phyloP scores from a whole-genome alignment of 495 filamentous ascomycete species.

The Hyaloscypha finlandica region DNA sequence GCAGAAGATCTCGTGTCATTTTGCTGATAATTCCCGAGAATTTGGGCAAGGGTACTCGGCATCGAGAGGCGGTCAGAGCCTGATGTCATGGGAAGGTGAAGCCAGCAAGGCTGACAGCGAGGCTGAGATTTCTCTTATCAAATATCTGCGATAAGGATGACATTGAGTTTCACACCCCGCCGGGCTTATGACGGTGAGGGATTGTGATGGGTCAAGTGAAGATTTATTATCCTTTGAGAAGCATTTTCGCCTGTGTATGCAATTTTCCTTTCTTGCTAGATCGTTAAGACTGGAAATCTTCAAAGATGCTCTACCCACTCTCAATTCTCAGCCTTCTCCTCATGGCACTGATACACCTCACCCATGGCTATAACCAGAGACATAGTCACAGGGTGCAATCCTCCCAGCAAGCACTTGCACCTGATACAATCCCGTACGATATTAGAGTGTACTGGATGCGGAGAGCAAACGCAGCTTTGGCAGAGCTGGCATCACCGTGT shows the following conservation, averaged over 20 bases:
- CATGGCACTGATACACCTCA: conserved; percentile 28
- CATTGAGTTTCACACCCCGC: neutral
- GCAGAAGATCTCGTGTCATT: neutral
- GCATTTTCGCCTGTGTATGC: neutral
- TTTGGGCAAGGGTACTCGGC: neutral
- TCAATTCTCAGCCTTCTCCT: conserved; percentile 26
- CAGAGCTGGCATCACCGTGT: conserved; percentile 43
- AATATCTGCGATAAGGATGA: neutral
- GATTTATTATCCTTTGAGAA: neutral
- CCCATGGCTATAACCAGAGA: conserved; percentile 7
- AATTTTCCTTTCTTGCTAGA: neutral
- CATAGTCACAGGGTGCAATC: neutral
- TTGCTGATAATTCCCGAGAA: neutral
- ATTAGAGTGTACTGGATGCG: conserved; percentile 52
- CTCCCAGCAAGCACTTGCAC: conserved; percentile 23
- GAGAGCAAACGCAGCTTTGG: conserved; percentile 47
- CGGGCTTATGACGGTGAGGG: neutral
- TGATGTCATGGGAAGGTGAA: neutral
- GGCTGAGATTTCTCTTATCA: conserved; percentile 13
- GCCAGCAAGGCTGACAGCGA: conserved; percentile 4
- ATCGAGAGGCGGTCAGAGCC: conserved; percentile 1
- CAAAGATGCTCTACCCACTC: conserved; percentile 29
- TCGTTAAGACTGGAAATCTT: neutral
- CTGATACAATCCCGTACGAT: conserved; percentile 38
- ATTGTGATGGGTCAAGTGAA: neutral